Conservation (phyloP, 345 rosid genomes). For the Geranium brycei region DNA sequence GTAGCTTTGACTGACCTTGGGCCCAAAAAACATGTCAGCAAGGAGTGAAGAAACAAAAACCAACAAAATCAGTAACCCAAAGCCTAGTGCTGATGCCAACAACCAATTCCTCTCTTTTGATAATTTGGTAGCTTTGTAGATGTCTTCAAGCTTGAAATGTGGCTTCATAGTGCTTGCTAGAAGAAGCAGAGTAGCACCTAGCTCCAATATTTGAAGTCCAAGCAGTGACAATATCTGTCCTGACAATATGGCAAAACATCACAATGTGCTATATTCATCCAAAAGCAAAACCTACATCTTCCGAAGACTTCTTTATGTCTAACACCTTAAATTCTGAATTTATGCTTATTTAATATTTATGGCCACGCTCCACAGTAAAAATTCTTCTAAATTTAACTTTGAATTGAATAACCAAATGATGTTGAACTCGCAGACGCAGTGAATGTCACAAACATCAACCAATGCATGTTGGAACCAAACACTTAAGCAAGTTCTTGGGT, state of each 20-base stretch:
- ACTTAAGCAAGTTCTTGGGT: too few relatives aligned
- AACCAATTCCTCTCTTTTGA: constrained; percentile 40
- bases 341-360: too few relatives aligned
- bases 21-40: constrained; percentile 28
- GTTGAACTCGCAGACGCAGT: not conserved
- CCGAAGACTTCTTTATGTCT: not conserved
- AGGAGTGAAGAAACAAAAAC: constrained; percentile 42
- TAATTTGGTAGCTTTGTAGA: constrained; percentile 22
- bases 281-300: not conserved
- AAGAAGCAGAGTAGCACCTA: constrained; percentile 36
- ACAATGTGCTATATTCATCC: not conserved
- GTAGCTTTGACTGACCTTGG: constrained; percentile 35
- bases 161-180: constrained; percentile 38
- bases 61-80: constrained; percentile 35
- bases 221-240: constrained; percentile 53
- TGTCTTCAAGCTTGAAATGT: constrained; percentile 23
- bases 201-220: constrained; percentile 41
- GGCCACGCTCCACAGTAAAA: not conserved
- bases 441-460: not conserved
- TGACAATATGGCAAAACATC: constrained; percentile 6
- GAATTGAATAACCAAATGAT: not conserved
- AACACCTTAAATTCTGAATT: not conserved
- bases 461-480: too few relatives aligned
- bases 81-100: constrained; percentile 53
- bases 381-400: not conserved